Evolutionary conservation across 73 alveolate species (phyloP).

Genomic region (Tetrahymena malaccensis): DNA sequence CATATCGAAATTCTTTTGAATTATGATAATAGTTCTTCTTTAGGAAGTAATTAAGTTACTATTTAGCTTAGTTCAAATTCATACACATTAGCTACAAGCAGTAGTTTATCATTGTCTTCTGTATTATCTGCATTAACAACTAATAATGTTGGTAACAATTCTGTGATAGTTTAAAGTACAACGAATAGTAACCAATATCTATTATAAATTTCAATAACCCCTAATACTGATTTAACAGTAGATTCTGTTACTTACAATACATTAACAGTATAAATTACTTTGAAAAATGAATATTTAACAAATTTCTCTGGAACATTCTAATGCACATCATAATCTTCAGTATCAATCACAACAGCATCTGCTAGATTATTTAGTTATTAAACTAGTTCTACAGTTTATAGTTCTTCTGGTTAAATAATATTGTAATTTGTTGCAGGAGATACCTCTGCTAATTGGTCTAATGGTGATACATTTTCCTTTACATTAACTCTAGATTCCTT

Average conservation of each 20-base stretch:
- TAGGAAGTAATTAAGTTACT: background rate
- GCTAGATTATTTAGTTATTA: background rate
- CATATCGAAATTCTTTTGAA: background rate
- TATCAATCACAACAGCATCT: background rate
- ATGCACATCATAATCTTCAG: background rate
- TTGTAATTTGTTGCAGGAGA: background rate
- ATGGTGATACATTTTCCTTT: background rate
- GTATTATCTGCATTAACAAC: background rate
- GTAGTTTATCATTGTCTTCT: background rate
- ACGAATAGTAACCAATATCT: too few species aligned
- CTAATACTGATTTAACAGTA: background rate
- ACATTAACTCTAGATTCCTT: background rate
- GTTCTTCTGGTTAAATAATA: background rate
- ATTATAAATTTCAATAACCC: background rate
- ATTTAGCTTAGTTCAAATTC: background rate
- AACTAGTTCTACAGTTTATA: background rate
- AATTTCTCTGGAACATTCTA: background rate
- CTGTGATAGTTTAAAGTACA: background rate
- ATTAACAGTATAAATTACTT: background rate
- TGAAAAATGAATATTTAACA: background rate
- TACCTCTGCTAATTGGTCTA: background rate
- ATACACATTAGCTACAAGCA: background rate
- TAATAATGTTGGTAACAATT: background rate
- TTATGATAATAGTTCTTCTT: background rate
- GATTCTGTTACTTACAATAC: background rate